A percentile compares a stretch with the other conserved stretches of the same genome.
Evolutionary conservation across 345 rosid species (phyloP).

Genomic region (Lepidium aucheri): DNA sequence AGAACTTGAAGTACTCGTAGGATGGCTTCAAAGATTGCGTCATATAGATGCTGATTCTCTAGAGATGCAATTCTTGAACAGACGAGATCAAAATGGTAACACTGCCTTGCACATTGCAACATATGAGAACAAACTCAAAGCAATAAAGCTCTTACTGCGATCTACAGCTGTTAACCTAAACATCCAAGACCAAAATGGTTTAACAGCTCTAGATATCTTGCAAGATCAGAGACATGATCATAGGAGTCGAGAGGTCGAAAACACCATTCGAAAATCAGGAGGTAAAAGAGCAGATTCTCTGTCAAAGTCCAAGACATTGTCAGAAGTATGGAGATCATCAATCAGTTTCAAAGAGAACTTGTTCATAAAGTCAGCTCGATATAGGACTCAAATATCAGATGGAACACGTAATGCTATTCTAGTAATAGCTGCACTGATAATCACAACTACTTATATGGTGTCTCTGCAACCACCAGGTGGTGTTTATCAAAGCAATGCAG

Average conservation of each 20-base stretch:
- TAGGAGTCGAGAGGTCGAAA: background rate
- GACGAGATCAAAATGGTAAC: slow-evolving; percentile 23
- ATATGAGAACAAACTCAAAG: background rate
- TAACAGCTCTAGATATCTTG: slow-evolving; percentile 19
- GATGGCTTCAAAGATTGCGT: slow-evolving; percentile 14
- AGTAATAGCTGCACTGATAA: slow-evolving; percentile 19
- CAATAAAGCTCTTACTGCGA: slow-evolving; percentile 3
- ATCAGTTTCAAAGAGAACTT: background rate
- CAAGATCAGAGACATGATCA: background rate
- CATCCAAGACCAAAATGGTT: background rate
- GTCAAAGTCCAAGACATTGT: background rate
- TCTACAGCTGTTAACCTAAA: background rate
- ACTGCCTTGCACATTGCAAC: slow-evolving; percentile 22
- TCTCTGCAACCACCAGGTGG: slow-evolving; percentile 20
- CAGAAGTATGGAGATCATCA: background rate
- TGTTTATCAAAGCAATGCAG: slow-evolving; percentile 1
- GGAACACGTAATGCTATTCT: slow-evolving; percentile 11
- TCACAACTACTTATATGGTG: slow-evolving; percentile 18
- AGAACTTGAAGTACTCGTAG: slow-evolving; percentile 13
- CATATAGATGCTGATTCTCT: background rate
- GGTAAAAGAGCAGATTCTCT: background rate
- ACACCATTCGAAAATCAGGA: background rate
- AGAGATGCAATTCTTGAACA: slow-evolving; percentile 11
- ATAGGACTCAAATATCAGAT: background rate
- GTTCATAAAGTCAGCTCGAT: background rate